Conservation (phyloP, 2,329 filamentous ascomycete genomes). For the Penicillium hesseltinei region DNA sequence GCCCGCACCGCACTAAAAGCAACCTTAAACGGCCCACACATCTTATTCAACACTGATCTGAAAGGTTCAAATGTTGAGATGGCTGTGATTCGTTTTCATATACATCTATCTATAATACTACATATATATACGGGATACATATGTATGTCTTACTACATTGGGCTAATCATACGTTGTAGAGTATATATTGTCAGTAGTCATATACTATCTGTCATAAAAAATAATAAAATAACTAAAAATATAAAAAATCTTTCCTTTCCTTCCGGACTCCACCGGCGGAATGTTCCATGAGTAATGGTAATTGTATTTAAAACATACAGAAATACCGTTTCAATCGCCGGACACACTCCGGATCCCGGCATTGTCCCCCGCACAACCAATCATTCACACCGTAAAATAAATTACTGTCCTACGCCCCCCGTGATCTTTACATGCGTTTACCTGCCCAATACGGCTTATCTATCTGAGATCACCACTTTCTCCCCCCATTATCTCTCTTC, state of each 20-base stretch:
- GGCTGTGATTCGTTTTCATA: neutral
- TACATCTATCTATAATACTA: neutral
- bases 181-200: neutral
- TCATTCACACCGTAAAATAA: conserved; percentile 5
- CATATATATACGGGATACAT: neutral
- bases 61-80: neutral
- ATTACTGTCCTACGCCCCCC: conserved; percentile 1
- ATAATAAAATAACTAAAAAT: neutral
- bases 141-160: neutral
- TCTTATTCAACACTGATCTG: conserved; percentile 4
- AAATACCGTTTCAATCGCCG: neutral
- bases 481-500: conserved; percentile 4
- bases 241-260: neutral
- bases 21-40: conserved; percentile 23
- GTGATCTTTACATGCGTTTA: conserved; percentile 6
- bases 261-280: conserved; percentile 24
- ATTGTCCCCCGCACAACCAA: conserved; percentile 14
- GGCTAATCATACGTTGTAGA: neutral
- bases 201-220: neutral
- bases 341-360: conserved; percentile 12
- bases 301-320: neutral
- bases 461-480: conserved; percentile 22
- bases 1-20: conserved; percentile 23
- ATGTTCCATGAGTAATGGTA: conserved; percentile 23
- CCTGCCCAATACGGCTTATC: conserved; percentile 28